These are phyloP conservation scores for Shiraia bambusicola DNA, from an alignment of 2,329 filamentous ascomycete species.

Conservation along the genomic window DNA sequence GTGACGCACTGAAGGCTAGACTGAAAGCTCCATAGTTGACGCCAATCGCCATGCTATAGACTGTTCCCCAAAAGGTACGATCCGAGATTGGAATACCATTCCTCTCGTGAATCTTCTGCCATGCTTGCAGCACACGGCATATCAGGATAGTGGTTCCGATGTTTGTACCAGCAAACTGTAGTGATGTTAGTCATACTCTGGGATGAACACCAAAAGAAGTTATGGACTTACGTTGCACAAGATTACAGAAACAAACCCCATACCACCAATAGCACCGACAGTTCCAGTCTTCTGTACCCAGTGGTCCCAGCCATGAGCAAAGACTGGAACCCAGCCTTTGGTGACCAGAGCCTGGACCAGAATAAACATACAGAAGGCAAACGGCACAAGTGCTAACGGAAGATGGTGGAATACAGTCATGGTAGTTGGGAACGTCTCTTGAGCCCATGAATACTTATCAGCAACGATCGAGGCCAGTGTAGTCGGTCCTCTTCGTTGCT, in stretches of 20 bases:
- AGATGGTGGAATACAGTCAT: conserved; percentile 66
- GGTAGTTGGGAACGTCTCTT: conserved; percentile 71
- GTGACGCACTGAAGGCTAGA: conserved; percentile 68
- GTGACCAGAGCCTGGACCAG: conserved; percentile 71
- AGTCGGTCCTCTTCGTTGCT: conserved; percentile 20
- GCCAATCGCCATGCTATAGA: conserved; percentile 73
- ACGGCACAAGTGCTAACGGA: conserved; percentile 68
- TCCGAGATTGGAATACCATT: conserved; percentile 57
- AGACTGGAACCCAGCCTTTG: conserved; percentile 73
- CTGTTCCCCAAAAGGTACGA: conserved; percentile 70
- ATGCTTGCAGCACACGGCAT: conserved; percentile 68
- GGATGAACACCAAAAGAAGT: no score
- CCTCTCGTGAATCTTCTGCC: conserved; percentile 60
- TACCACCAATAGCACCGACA: conserved; percentile 67
- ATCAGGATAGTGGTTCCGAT: conserved; percentile 75
- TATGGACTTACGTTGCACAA: conserved; percentile 66
- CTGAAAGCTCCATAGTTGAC: conserved; percentile 77
- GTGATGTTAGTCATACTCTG: background rate
- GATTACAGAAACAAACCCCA: conserved; percentile 71
- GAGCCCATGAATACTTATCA: conserved; percentile 58
- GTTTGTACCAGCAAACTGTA: conserved; percentile 72
- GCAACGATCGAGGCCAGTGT: conserved; percentile 57
- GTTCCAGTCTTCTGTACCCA: conserved; percentile 71
- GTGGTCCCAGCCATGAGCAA: conserved; percentile 72
- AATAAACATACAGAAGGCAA: conserved; percentile 73